Evolutionary conservation across 352 stramenopile species (phyloP), one percentile per base, ranked within the genome.

Genomic region (Globisporangium solare): DNA sequence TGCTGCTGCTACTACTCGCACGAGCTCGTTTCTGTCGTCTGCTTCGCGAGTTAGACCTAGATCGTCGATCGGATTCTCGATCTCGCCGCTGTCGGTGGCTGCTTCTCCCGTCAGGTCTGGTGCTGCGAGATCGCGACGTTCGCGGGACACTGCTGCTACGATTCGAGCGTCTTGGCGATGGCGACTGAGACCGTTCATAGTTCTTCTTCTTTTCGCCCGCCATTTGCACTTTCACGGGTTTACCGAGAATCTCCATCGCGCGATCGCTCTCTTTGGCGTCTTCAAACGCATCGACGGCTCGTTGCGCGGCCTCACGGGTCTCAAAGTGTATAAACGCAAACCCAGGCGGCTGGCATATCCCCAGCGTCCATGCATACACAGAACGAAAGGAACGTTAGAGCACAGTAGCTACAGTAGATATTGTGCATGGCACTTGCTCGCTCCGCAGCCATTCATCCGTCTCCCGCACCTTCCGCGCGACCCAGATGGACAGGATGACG

Each of bases 261-360:
- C 69, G 61, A n/a, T 66, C 58, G 7, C 63, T 58, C 8, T 60
- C 42, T 12, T 49, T 49, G 39, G 20, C 27, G 21, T 47, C 42
- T 13, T 51, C 56, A 32, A 75, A 87, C 3, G 54, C 51, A 14
- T 83, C 60, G 11, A 92, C 71, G 0, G 82, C 84, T 35, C 68
- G 56, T 40, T 76, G 47, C 0, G 82, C 84, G 14, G 73, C 69
- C 1, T 74, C 73, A 14, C 61, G 64, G 21, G 45, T 71, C 39
- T 72, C 68, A 49, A 88, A 94, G 6, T 61, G 66, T 46, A 94
- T 75, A 58, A 94, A 94, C 20, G 84, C 84, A 56, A 94, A 94
- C 13, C 84, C 82, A 56, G 84, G 84, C 47, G 84, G 84, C 76
- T 91, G 48, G n/a, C n/a, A 45, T 54, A 35, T 35, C 27, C 27